These are phyloP conservation scores for Mycena polygramma DNA, from an alignment of 768 basidiomycete genomes.

Conservation along the genomic window DNA sequence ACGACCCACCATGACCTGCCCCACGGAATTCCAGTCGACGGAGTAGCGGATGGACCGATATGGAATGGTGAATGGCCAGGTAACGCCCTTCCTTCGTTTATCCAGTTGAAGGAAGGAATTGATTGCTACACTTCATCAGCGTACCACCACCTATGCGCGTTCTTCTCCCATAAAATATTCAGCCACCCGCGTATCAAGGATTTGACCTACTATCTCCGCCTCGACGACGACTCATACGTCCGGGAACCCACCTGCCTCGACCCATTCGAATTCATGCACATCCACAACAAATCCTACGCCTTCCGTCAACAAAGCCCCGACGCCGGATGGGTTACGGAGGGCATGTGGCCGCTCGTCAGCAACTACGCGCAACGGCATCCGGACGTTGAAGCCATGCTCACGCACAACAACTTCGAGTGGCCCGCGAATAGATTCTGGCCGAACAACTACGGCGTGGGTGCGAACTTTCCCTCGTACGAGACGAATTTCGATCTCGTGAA, in stretches of 20 bases:
- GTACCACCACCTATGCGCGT: constrained; percentile 42
- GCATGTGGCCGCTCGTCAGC: constrained; percentile 34
- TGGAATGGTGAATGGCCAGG: constrained; percentile 25
- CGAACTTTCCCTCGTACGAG: constrained; percentile 28
- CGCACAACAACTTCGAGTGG: constrained; percentile 30
- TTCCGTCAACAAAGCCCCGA: constrained; percentile 28
- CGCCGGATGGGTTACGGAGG: constrained; percentile 31
- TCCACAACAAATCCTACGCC: constrained; percentile 33
- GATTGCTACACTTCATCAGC: too few relatives aligned
- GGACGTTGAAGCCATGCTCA: constrained; percentile 22
- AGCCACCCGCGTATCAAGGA: constrained; percentile 36
- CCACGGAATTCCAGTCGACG: constrained; percentile 11
- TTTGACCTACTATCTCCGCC: constrained; percentile 39
- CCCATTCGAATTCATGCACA: constrained; percentile 37
- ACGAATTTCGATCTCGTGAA: constrained; percentile 40
- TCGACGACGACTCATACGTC: constrained; percentile 40
- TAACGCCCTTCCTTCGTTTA: too few relatives aligned
- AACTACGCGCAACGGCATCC: constrained; percentile 37
- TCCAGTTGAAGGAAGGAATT: too few relatives aligned
- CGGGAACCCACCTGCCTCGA: constrained; percentile 36
- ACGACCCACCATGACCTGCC: constrained; percentile 10
- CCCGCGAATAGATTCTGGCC: constrained; percentile 15
- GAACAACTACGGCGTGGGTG: constrained; percentile 11
- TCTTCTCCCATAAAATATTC: constrained; percentile 40
- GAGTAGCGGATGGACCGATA: constrained; percentile 1